Evolutionary conservation across 2,329 filamentous ascomycete species (phyloP), one percentile per base, ranked within the genome.

Genomic region (Rachicladosporium sp.): DNA sequence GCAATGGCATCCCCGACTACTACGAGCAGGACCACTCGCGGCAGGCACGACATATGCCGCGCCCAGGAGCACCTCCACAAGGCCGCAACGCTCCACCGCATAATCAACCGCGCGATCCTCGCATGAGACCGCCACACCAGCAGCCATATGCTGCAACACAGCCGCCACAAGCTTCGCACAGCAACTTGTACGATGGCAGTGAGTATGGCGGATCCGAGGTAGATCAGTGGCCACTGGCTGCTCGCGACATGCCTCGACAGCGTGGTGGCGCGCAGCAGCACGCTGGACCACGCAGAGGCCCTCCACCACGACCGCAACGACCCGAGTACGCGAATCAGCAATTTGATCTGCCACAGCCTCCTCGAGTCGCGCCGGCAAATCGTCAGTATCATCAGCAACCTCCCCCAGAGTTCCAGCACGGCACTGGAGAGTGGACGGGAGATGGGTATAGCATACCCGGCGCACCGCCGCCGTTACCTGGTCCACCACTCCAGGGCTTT

Each of bases 391-490:
- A 44, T 15, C 46, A 41, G 29, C 43, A 40, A 23, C 42, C 45
- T 33, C 41, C 35, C 13, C 35, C 32, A 13, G 13, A 21, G 15
- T 47, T 47, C 7, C 49, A 57, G 40, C 53, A 57, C 38, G 54
- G 53, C 4, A 45, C 44, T 11, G 52, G 50, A 7, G 50, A 56
- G 36, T 56, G 53, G 53, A 51, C 43, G 4, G 51, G 52, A 23
- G 52, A 57, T 12, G 50, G 51, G 29, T 54, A 56, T 37, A 43
- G 43, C 39, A 50, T 46, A 3, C 46, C 46, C 7, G 35, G 27
- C 19, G 21, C 23, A 21, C 29, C 32, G n/a, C 21, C 36, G 10
- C 35, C 43, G n/a, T 6, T 37, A 31, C 21, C 41, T 31, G 37
- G 27, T 23, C 13, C 37, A 19, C 12, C 42, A 33, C 31, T 39